Conservation (phyloP, 2,329 filamentous ascomycete genomes). For the Byssochlamys sp. region DNA sequence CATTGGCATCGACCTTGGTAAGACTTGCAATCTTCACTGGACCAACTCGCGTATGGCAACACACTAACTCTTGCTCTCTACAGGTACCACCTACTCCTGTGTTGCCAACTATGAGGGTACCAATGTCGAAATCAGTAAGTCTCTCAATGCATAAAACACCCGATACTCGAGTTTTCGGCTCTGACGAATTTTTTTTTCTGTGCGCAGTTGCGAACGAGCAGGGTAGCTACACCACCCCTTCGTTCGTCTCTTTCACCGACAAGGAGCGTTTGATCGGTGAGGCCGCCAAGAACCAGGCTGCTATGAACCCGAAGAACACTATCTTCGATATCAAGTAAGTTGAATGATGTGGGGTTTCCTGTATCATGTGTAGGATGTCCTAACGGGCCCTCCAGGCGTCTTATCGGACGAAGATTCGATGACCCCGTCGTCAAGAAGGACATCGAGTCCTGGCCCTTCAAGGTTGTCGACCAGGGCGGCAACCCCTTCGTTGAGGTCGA, state of each 20-base stretch:
- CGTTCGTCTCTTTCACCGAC: constrained; percentile 97
- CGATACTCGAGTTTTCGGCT: constrained; percentile 2
- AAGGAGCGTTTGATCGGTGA: constrained; percentile 99
- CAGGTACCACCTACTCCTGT: constrained; percentile 99
- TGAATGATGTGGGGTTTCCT: neutral
- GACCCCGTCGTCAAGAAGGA: constrained; percentile 98
- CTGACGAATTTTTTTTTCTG: neutral
- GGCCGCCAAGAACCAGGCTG: constrained; percentile 99
- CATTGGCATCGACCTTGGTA: constrained; percentile 99
- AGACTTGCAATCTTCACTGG: constrained; percentile 26
- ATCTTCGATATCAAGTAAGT: constrained; percentile 98
- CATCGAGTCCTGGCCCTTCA: constrained; percentile 98
- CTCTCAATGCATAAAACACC: neutral
- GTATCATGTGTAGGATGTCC: neutral
- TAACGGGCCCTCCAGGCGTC: constrained; percentile 54
- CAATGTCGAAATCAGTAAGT: constrained; percentile 95
- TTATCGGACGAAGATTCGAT: constrained; percentile 91
- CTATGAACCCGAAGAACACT: constrained; percentile 97
- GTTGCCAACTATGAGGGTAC: constrained; percentile 98
- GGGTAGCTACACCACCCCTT: constrained; percentile 96
- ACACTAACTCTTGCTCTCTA: constrained; percentile 15
- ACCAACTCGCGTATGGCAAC: constrained; percentile 1
- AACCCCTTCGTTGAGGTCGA: constrained; percentile 89
- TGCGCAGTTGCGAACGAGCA: constrained; percentile 86
- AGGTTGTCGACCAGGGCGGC: constrained; percentile 80